Percentiles rank a stretch among this genome's conserved stretches.
phyloP scores from a whole-genome alignment of 257 asterid genomes.

The Cordia subcordata region DNA sequence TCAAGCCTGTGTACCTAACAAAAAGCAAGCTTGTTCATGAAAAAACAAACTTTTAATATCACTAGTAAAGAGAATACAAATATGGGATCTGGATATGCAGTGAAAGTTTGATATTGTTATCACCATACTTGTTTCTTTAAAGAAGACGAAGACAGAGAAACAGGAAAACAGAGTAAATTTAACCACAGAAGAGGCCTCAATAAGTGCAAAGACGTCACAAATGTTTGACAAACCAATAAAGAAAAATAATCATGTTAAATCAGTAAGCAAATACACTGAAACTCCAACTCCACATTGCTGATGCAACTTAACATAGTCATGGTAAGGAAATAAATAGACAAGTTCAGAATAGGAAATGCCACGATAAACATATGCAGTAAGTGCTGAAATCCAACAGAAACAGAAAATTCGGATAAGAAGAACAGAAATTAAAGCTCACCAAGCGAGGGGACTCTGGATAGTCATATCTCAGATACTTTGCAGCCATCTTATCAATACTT shows the following conservation, averaged over 20 bases:
- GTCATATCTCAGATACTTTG: conserved; percentile 70
- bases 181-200: too few relatives aligned
- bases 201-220: too few relatives aligned
- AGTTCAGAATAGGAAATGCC: neutral
- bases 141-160: too few relatives aligned
- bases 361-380: neutral
- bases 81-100: neutral
- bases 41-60: conserved; percentile 22
- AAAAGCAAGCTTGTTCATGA: conserved; percentile 39
- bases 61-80: conserved; percentile 3
- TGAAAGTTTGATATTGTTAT: too few relatives aligned
- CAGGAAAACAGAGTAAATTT: too few relatives aligned
- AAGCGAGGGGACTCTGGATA: conserved; percentile 76
- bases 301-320: too few relatives aligned
- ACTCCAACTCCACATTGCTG: too few relatives aligned
- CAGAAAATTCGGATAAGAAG: neutral
- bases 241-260: too few relatives aligned
- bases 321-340: neutral
- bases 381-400: neutral
- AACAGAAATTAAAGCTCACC: conserved; percentile 37
- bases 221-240: too few relatives aligned
- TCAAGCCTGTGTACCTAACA: conserved; percentile 95
- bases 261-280: too few relatives aligned
- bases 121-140: too few relatives aligned
- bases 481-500: conserved; percentile 89